phyloP scores from a whole-genome alignment of 805 yeast genomes.

The Torulaspora gathmanii region DNA sequence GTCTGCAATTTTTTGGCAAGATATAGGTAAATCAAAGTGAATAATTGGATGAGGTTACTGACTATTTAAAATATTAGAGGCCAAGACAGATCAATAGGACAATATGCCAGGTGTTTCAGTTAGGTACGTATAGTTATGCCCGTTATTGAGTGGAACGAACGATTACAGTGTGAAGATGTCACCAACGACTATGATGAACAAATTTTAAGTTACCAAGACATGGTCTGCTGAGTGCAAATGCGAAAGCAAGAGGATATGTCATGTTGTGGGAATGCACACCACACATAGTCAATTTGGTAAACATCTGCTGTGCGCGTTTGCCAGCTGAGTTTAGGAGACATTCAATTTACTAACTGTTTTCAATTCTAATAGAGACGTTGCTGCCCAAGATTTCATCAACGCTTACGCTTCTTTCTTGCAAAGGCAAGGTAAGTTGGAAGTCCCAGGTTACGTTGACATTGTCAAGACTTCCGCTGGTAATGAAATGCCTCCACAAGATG shows the following conservation, averaged over 20 bases:
- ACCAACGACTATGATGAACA: background rate
- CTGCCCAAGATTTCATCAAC: conserved; percentile 99
- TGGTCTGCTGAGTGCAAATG: background rate
- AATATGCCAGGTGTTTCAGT: conserved; percentile 98
- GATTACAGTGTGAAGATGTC: conserved; percentile 1
- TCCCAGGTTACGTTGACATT: conserved; percentile 99
- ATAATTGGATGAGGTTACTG: background rate
- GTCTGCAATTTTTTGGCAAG: conserved; percentile 7
- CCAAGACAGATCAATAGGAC: conserved; percentile 28
- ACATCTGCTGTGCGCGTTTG: background rate
- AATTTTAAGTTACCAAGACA: background rate
- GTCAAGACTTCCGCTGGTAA: conserved; percentile 99
- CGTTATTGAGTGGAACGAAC: background rate
- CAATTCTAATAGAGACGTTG: conserved; percentile 81
- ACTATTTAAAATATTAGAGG: conserved; percentile 1
- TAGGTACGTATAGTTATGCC: conserved; percentile 60
- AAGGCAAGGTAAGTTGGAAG: conserved; percentile 99
- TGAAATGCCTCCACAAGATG: conserved; percentile 99
- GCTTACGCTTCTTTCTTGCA: conserved; percentile 99
- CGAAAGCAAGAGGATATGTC: background rate
- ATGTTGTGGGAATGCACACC: background rate
- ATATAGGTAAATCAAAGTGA: conserved; percentile 8
- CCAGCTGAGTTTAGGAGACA: background rate
- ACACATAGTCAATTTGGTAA: background rate
- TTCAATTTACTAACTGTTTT: conserved; percentile 29